These are phyloP conservation scores for Apiotrichum porosum DNA, from an alignment of 1,284 basidiomycete genomes.

Conservation along the genomic window DNA sequence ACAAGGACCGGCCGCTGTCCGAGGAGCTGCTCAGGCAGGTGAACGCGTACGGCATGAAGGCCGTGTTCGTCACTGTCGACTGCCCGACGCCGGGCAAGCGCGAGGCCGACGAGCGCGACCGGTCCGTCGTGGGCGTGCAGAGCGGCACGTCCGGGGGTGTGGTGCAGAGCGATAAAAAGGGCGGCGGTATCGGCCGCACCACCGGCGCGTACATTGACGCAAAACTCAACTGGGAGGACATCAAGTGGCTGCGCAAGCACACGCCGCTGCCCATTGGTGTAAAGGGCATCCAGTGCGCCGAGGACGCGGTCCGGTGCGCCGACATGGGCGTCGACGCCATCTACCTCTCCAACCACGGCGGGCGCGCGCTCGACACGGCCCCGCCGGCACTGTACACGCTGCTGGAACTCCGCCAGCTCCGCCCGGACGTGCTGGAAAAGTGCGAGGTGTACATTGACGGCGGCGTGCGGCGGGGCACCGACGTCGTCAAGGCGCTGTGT, in stretches of 20 bases:
- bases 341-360: slow-evolving; percentile 47
- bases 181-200: slow-evolving; percentile 47
- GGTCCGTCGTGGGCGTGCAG: slow-evolving; percentile 43
- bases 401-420: slow-evolving; percentile 46
- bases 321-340: slow-evolving; percentile 49
- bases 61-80: slow-evolving; percentile 49
- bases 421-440: slow-evolving; percentile 46
- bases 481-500: slow-evolving; percentile 52
- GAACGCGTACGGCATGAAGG: slow-evolving; percentile 40
- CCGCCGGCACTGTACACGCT: slow-evolving; percentile 49
- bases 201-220: slow-evolving; percentile 49
- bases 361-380: slow-evolving; percentile 41
- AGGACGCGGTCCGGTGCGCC: slow-evolving; percentile 48
- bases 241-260: slow-evolving; percentile 43
- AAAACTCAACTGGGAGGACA: slow-evolving; percentile 43
- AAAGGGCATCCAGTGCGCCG: slow-evolving; percentile 49
- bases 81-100: slow-evolving; percentile 48
- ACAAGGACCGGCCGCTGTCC: slow-evolving; percentile 42
- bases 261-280: slow-evolving; percentile 45
- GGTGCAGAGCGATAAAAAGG: slow-evolving; percentile 42
- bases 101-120: slow-evolving; percentile 47
- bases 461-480: slow-evolving; percentile 51
- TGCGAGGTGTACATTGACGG: slow-evolving; percentile 51
- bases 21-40: slow-evolving; percentile 40
- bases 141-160: slow-evolving; percentile 46